phyloP scores from a whole-genome alignment of 2,329 filamentous ascomycete genomes.

The Neophaeococcomyces aloes region DNA sequence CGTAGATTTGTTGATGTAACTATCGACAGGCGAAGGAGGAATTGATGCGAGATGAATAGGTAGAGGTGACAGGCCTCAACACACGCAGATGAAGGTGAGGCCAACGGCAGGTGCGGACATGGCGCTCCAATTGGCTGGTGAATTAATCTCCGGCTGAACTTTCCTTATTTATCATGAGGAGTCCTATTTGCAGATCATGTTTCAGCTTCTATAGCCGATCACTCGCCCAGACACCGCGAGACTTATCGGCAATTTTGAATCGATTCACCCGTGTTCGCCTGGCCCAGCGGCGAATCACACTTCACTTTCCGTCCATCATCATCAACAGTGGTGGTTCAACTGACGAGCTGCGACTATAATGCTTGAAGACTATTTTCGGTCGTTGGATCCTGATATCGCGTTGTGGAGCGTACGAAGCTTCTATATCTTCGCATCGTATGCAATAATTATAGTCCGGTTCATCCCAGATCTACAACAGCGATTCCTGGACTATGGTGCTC shows the following conservation, averaged over 20 bases:
- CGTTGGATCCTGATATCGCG: slow-evolving; percentile 1
- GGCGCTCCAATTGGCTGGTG: neutral
- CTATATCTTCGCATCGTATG: slow-evolving; percentile 17
- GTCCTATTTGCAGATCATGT: too few relatives aligned
- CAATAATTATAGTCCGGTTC: slow-evolving; percentile 42
- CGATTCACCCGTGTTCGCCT: too few relatives aligned
- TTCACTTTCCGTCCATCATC: too few relatives aligned
- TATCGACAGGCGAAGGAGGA: slow-evolving; percentile 2
- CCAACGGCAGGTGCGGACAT: slow-evolving; percentile 1
- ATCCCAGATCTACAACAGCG: slow-evolving; percentile 43
- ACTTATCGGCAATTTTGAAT: too few relatives aligned
- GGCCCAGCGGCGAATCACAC: too few relatives aligned
- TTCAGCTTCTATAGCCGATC: too few relatives aligned
- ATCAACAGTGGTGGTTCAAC: too few relatives aligned
- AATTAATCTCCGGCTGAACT: neutral
- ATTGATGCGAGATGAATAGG: neutral
- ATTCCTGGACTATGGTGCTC: slow-evolving; percentile 52
- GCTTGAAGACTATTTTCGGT: too few relatives aligned
- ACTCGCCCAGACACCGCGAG: too few relatives aligned
- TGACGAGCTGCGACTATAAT: too few relatives aligned
- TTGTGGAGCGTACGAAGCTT: slow-evolving; percentile 15
- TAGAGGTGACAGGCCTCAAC: slow-evolving; percentile 5
- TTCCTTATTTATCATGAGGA: too few relatives aligned
- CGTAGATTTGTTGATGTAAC: neutral
- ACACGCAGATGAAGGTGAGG: slow-evolving; percentile 1